Evolutionary conservation across 495 filamentous ascomycete genomes (phyloP).

Genomic region (Hypoxylon rickii): DNA sequence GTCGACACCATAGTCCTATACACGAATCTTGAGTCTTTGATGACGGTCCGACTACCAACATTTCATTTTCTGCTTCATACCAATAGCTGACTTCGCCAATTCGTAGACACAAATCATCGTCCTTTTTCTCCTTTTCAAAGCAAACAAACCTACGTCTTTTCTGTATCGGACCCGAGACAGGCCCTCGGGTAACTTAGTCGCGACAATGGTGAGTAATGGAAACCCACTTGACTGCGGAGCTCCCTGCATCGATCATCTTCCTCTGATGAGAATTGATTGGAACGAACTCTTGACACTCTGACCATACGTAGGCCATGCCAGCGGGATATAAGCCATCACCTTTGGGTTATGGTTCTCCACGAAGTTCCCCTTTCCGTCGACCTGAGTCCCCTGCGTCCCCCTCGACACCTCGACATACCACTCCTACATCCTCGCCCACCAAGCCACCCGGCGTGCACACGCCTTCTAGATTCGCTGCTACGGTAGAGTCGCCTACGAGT

Average conservation of each 20-base stretch:
- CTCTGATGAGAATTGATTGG: slow-evolving; percentile 3
- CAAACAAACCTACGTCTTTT: too few relatives aligned
- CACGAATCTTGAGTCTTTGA: too few relatives aligned
- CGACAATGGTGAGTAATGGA: slow-evolving; percentile 32
- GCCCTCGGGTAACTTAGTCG: slow-evolving; percentile 22
- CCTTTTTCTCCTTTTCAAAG: too few relatives aligned
- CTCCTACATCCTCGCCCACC: slow-evolving; percentile 51
- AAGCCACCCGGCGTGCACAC: slow-evolving; percentile 42
- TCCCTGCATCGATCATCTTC: slow-evolving; percentile 30
- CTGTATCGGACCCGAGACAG: slow-evolving; percentile 12
- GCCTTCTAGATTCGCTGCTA: slow-evolving; percentile 46
- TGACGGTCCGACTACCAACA: too few relatives aligned
- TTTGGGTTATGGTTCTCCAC: slow-evolving; percentile 68
- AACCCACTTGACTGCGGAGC: slow-evolving; percentile 32
- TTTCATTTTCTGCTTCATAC: too few relatives aligned
- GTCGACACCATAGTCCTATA: background rate
- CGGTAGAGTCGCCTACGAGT: slow-evolving; percentile 35
- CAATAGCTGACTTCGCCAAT: too few relatives aligned
- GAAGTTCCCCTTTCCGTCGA: slow-evolving; percentile 76
- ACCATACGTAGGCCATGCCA: slow-evolving; percentile 48
- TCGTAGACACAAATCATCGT: too few relatives aligned
- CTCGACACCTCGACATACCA: slow-evolving; percentile 53
- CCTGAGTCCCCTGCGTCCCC: slow-evolving; percentile 59
- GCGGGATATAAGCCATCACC: slow-evolving; percentile 72
- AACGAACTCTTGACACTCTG: slow-evolving; percentile 17